phyloP scores from a whole-genome alignment of 2,329 filamentous ascomycete species.

The Tympanopsis confertula region DNA sequence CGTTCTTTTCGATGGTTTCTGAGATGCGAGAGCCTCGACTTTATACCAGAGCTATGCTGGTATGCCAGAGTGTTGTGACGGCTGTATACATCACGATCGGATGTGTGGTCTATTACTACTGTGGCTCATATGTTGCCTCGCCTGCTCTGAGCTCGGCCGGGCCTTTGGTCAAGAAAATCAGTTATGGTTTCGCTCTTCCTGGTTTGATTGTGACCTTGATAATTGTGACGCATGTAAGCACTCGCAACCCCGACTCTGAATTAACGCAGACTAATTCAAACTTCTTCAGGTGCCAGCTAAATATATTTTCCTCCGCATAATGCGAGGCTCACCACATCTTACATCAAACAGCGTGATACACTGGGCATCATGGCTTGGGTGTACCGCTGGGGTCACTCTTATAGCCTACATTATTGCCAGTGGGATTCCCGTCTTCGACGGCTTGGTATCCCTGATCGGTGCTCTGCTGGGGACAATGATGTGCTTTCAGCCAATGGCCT shows the following conservation, averaged over 20 bases:
- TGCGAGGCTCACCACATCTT: not conserved
- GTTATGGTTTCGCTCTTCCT: conserved; percentile 20
- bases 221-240: conserved; percentile 10
- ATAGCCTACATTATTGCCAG: not conserved
- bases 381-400: not conserved
- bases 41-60: conserved; percentile 14
- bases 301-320: not conserved
- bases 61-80: conserved; percentile 12
- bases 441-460: not conserved
- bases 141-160: conserved; percentile 25
- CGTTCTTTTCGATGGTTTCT: conserved; percentile 21
- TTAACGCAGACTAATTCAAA: too few relatives aligned
- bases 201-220: conserved; percentile 12
- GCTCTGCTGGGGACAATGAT: not conserved
- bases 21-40: conserved; percentile 22
- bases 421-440: not conserved
- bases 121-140: conserved; percentile 22
- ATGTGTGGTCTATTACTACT: conserved; percentile 23
- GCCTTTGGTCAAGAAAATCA: conserved; percentile 18
- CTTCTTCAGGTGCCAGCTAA: not conserved
- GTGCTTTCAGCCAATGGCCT: not conserved
- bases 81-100: conserved; percentile 18
- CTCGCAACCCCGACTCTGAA: too few relatives aligned
- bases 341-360: not conserved
- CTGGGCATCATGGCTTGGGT: not conserved